Conservation (phyloP, 208 protist genomes). For the Giardia duodenalis region DNA sequence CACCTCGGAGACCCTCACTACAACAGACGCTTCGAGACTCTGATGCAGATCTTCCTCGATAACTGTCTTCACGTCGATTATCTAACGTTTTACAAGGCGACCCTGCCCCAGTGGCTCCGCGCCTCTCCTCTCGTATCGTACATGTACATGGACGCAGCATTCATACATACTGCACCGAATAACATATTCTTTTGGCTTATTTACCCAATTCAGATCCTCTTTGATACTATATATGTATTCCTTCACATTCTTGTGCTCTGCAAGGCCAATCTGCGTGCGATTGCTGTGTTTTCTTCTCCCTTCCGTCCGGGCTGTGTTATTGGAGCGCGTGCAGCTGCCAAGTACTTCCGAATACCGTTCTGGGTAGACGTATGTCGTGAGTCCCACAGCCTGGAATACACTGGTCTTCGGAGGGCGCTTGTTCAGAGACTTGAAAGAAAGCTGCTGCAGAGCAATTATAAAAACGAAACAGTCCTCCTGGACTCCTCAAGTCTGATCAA, state of each 20-base stretch:
- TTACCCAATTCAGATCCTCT: not conserved
- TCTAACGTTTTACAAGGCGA: not conserved
- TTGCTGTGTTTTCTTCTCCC: not conserved
- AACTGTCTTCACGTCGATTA: not conserved
- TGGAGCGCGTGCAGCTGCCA: not conserved
- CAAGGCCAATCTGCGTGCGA: not conserved
- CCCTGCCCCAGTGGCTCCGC: not conserved
- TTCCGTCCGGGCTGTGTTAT: not conserved
- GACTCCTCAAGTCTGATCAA: not conserved
- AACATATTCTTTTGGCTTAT: not conserved
- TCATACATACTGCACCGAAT: not conserved
- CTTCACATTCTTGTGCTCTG: not conserved
- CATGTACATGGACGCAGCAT: not conserved
- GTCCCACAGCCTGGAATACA: not conserved
- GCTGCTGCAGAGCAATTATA: not conserved
- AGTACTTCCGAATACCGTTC: not conserved
- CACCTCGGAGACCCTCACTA: not conserved
- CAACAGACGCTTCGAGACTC: not conserved
- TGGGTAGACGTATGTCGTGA: not conserved
- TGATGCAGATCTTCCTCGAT: not conserved
- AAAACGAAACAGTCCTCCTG: not conserved
- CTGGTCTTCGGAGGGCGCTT: not conserved
- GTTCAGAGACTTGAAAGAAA: not conserved
- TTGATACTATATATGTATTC: not conserved
- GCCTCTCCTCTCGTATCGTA: not conserved